These are phyloP conservation scores for Viola pubescens DNA, from an alignment of 441 rosid species.

Conservation along the genomic window DNA sequence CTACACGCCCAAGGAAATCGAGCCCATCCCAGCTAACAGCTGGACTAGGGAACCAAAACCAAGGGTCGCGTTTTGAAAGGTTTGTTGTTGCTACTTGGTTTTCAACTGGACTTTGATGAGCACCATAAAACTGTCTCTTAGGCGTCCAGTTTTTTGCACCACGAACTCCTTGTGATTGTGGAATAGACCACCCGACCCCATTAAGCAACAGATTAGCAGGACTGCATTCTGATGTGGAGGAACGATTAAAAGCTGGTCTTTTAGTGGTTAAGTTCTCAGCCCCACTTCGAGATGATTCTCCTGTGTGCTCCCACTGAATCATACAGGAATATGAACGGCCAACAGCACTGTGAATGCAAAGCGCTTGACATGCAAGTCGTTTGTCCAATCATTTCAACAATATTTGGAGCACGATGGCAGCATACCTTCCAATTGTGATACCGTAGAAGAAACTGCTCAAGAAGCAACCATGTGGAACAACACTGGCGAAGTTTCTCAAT, in stretches of 20 bases:
- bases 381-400: constrained; percentile 12
- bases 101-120: constrained; percentile 29
- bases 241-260: constrained; percentile 38
- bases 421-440: constrained; percentile 87
- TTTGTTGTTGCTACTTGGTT: constrained; percentile 35
- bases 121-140: constrained; percentile 34
- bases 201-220: constrained; percentile 73
- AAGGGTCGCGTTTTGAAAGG: constrained; percentile 55
- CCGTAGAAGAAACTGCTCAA: constrained; percentile 82
- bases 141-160: constrained; percentile 51
- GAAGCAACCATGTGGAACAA: constrained; percentile 94
- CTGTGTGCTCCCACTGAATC: constrained; percentile 86
- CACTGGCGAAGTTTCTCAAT: constrained; percentile 88
- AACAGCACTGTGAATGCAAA: not conserved
- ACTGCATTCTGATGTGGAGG: constrained; percentile 50
- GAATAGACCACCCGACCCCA: constrained; percentile 78
- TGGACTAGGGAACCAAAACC: constrained; percentile 96
- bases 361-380: constrained; percentile 4
- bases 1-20: constrained; percentile 68
- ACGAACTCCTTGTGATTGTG: constrained; percentile 64
- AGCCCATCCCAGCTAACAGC: constrained; percentile 82
- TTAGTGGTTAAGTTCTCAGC: constrained; percentile 35
- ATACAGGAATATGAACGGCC: constrained; percentile 29
- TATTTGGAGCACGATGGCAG: constrained; percentile 14
- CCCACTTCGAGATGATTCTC: constrained; percentile 57